Evolutionary conservation across 2,329 filamentous ascomycete species (phyloP).

Genomic region (Fusarium temperatum): DNA sequence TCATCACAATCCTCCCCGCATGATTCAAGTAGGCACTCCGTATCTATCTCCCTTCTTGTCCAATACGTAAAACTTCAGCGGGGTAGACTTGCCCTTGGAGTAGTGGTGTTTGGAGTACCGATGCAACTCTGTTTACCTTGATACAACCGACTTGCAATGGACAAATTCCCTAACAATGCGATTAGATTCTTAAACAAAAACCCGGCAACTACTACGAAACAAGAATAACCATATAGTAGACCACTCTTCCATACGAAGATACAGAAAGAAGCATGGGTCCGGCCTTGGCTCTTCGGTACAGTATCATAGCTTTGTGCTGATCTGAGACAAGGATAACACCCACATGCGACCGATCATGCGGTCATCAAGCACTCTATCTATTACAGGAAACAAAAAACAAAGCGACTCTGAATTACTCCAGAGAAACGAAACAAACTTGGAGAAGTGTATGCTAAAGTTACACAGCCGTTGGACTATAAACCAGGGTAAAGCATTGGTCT

Average conservation of each 20-base stretch:
- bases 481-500: neutral
- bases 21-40: neutral
- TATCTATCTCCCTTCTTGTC: neutral
- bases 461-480: neutral
- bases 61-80: neutral
- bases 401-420: neutral
- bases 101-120: neutral
- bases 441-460: neutral
- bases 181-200: neutral
- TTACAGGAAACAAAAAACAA: neutral
- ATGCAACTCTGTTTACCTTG: neutral
- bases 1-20: neutral
- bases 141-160: neutral
- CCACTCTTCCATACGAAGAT: neutral
- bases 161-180: neutral
- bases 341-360: constrained; percentile 15
- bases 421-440: neutral
- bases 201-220: neutral
- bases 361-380: constrained; percentile 6
- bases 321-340: constrained; percentile 31
- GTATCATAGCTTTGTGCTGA: constrained; percentile 16
- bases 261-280: constrained; percentile 3
- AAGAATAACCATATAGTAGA: neutral
- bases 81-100: neutral
- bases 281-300: constrained; percentile 7